These are phyloP conservation scores for Neohortaea acidophila DNA, from an alignment of 495 filamentous ascomycete genomes.

Conservation along the genomic window DNA sequence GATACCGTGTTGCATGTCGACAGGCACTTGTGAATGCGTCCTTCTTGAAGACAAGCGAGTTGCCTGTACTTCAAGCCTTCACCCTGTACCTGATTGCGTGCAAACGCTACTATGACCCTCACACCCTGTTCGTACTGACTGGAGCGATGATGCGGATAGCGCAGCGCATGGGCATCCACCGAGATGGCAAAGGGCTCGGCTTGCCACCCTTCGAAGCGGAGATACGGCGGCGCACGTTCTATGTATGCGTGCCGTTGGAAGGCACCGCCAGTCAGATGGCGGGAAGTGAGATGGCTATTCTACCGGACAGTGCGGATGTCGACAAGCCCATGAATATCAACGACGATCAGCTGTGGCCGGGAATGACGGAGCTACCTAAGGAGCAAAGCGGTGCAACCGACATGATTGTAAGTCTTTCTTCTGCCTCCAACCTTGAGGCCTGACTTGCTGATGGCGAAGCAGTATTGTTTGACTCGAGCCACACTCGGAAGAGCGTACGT, in stretches of 20 bases:
- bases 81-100: constrained; percentile 14
- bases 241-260: constrained; percentile 16
- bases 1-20: not conserved
- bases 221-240: constrained; percentile 16
- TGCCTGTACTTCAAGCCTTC: constrained; percentile 16
- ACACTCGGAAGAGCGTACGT: not conserved
- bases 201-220: constrained; percentile 17
- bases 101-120: constrained; percentile 10
- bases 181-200: constrained; percentile 10
- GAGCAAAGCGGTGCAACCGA: constrained; percentile 14
- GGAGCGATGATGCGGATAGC: constrained; percentile 15
- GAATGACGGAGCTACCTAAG: constrained; percentile 9
- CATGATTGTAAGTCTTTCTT: constrained; percentile 17
- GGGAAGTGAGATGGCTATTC: constrained; percentile 7
- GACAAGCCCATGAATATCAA: constrained; percentile 17
- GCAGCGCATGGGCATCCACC: constrained; percentile 16
- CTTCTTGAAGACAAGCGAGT: constrained; percentile 14
- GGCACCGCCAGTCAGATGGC: constrained; percentile 7
- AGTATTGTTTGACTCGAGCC: not conserved
- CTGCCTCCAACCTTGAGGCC: constrained; percentile 6
- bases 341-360: constrained; percentile 16
- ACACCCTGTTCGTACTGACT: constrained; percentile 17
- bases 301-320: not conserved
- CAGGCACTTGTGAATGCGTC: constrained; percentile 5
- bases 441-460: not conserved